Base-by-base conservation (phyloP, 2,329 filamentous ascomycete species). In the Fusarium chlamydosporum region DNA sequence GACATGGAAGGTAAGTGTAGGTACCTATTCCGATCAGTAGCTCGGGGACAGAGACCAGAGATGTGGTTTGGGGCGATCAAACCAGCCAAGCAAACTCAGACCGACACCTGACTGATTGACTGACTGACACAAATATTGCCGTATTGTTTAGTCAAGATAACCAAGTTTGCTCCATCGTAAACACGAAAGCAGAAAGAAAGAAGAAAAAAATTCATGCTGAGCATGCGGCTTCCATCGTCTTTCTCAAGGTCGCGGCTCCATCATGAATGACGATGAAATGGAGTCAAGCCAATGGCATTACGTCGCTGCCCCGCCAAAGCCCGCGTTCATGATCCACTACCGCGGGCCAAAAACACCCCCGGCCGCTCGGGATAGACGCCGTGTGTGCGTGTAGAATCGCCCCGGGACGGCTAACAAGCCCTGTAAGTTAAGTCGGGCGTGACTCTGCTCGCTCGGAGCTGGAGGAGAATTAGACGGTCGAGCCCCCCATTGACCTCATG, bases 211-310 rank as follows among this genome's bases (percentile, higher is more conserved):
- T 23, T 34, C 34, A 54, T 45, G 26, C 50, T 52, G 35, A 70
- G 48, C 67, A 60, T 61, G 65, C 72, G 71, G 70, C 72, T 74
- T 72, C 67, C 70, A 71, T 74, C 72, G 72, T 74, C 72, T 70
- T 68, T 72, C 58, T 57, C 58, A 48, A 40, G 56, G 56, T 61
- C 69, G 61, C 62, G 71, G 71, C 69, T 74, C 71, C 71, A 73
- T 73, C 65, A 70, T 61, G 70, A 72, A 74, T 74, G 72, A 65
- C 70, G 72, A 73, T 72, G 37, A 59, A 69, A 67, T 72, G 65
- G 61, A 71, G 34, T 46, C 50, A 56, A 40, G 20, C 72, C 72
- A 74, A 74, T 74, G 57, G 58, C 23, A 62, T 61, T 43, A 53
- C 59, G 58, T 43, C 51, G 34, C 52, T 59, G 61, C 61, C 65